Conservation (phyloP, 2,329 filamentous ascomycete genomes). For the Lomentospora prolificans region DNA sequence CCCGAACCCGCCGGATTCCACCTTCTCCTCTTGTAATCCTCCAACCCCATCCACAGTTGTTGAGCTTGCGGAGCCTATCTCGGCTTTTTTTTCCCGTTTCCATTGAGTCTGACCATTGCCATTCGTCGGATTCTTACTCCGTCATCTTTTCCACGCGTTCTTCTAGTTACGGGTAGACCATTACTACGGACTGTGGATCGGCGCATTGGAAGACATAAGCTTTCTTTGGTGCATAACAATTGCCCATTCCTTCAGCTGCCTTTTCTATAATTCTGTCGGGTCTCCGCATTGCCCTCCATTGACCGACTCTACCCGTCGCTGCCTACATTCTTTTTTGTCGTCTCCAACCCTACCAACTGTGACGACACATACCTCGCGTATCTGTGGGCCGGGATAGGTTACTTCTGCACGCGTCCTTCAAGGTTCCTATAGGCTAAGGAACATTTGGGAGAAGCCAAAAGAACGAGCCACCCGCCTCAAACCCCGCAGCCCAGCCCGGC, state of each 20-base stretch:
- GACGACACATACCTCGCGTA: not conserved
- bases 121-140: no score
- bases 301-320: not conserved
- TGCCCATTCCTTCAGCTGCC: not conserved
- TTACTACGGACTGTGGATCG: not conserved
- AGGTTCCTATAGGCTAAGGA: slow-evolving; percentile 2
- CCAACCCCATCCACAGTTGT: not conserved
- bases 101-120: no score
- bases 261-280: not conserved
- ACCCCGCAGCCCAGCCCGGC: slow-evolving; percentile 6
- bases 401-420: no score
- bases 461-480: not conserved
- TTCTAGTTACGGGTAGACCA: no score
- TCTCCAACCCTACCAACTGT: not conserved
- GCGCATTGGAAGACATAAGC: not conserved
- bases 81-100: no score
- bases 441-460: not conserved
- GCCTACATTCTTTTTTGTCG: not conserved
- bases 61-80: no score
- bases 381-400: not conserved
- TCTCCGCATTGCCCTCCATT: not conserved
- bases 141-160: no score
- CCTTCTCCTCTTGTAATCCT: not conserved
- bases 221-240: not conserved
- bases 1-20: not conserved